These are phyloP conservation scores for Alectoria sarmentosa DNA, from an alignment of 495 filamentous ascomycete species.

Conservation along the genomic window DNA sequence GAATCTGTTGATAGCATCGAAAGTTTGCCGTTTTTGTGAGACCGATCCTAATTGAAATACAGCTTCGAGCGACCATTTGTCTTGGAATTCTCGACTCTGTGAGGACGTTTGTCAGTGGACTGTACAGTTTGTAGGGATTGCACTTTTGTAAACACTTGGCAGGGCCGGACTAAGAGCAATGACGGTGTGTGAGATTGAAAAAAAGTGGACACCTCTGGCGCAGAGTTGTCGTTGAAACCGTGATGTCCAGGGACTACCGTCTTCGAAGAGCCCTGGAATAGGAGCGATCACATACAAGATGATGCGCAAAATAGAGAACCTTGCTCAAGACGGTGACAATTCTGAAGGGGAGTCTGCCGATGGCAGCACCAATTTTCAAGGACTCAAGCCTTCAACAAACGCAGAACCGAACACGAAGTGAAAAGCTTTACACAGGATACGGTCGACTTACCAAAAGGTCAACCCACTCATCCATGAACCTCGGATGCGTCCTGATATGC, in stretches of 20 bases:
- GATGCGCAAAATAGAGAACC: not conserved
- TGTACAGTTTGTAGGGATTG: not conserved
- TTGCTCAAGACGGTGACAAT: not conserved
- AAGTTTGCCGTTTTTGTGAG: not conserved
- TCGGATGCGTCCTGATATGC: conserved; percentile 10
- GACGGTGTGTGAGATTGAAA: not conserved
- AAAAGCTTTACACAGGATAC: not conserved
- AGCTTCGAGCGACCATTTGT: conserved; percentile 12
- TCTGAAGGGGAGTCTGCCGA: not conserved
- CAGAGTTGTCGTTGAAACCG: not conserved
- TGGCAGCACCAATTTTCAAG: not conserved
- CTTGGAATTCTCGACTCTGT: conserved; percentile 3
- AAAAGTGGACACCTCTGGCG: not conserved
- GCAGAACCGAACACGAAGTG: not conserved
- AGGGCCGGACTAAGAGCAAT: not conserved
- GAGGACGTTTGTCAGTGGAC: not conserved
- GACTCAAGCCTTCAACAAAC: not conserved
- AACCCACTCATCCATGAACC: conserved; percentile 5
- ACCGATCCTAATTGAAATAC: not conserved
- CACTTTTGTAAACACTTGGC: not conserved
- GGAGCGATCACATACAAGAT: not conserved
- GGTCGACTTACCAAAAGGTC: not conserved
- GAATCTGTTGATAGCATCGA: conserved; percentile 4
- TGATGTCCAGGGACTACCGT: too few species aligned
- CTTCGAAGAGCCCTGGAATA: too few species aligned